Evolutionary conservation across 2,329 filamentous ascomycete genomes (phyloP).

Genomic region (Diplodia scrobiculata): DNA sequence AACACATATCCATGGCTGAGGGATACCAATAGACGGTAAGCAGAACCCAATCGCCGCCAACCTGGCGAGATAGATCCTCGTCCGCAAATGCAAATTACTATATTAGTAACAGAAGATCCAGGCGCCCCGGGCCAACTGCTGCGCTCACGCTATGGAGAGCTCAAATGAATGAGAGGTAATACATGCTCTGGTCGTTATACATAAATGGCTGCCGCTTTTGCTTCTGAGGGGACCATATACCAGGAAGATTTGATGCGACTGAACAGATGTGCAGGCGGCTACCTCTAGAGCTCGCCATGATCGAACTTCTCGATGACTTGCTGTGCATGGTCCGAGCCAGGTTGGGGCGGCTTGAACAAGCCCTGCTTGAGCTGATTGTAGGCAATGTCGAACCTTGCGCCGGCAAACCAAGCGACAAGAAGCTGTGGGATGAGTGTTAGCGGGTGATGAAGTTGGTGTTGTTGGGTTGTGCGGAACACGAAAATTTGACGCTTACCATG

Average conservation of each 20-base stretch:
- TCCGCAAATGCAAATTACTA: not conserved
- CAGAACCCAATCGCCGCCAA: not conserved
- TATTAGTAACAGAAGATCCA: not conserved
- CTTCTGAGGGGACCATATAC: conserved; percentile 4
- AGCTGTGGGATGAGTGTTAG: conserved; percentile 42
- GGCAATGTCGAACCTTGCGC: conserved; percentile 78
- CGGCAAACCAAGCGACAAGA: conserved; percentile 73
- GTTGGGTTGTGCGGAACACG: conserved; percentile 30
- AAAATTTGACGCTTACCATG: conserved; percentile 67
- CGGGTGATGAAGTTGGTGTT: not conserved
- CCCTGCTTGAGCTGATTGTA: conserved; percentile 58
- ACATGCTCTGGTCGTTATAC: conserved; percentile 26
- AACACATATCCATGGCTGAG: not conserved
- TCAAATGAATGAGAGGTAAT: not conserved
- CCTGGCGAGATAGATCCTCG: too few species aligned
- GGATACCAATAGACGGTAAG: not conserved
- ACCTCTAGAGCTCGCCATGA: conserved; percentile 34
- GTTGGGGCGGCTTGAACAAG: conserved; percentile 22
- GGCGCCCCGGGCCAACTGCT: not conserved
- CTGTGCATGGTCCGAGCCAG: conserved; percentile 14
- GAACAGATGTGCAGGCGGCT: conserved; percentile 11
- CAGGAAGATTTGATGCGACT: conserved; percentile 1
- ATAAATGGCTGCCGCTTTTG: conserved; percentile 8
- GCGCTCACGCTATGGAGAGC: not conserved
- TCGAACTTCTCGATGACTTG: conserved; percentile 33